Conservation (phyloP, 164 flowering plant genomes). For the Magnolia officinalis region DNA sequence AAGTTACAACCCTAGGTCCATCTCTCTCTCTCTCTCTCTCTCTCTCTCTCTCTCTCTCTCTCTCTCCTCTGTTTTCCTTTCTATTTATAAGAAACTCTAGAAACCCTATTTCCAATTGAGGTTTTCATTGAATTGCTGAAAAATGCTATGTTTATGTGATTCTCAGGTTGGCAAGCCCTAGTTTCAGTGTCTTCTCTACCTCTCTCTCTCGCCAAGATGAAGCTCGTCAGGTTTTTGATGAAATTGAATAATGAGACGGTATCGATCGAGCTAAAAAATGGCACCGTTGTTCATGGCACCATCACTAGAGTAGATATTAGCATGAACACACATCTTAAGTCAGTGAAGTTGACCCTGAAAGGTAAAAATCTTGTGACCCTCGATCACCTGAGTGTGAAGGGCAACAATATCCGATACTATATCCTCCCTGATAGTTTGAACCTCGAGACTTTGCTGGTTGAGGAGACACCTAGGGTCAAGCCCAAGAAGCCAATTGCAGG, state of each 20-base stretch:
- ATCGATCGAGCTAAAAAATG: conserved; percentile 93
- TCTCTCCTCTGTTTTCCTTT: too few species aligned
- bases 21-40: too few species aligned
- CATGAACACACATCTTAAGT: conserved; percentile 90
- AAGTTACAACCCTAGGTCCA: too few species aligned
- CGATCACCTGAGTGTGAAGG: conserved; percentile 88
- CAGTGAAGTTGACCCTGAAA: conserved; percentile 75
- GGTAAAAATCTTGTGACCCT: conserved; percentile 86
- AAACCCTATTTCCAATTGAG: too few species aligned
- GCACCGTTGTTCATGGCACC: conserved; percentile 45
- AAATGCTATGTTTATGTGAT: too few species aligned
- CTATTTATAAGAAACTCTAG: too few species aligned
- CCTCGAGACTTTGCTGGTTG: conserved; percentile 82
- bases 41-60: too few species aligned
- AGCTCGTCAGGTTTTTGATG: conserved; percentile 97
- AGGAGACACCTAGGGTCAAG: conserved; percentile 89
- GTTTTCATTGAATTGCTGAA: too few species aligned
- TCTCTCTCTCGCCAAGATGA: conserved; percentile 33
- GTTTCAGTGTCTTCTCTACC: background rate
- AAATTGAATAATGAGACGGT: conserved; percentile 96
- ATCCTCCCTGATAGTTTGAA: conserved; percentile 91
- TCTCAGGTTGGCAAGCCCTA: conserved; percentile 1
- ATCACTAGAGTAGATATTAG: conserved; percentile 80
- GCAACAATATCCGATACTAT: conserved; percentile 81
- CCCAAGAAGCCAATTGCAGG: conserved; percentile 90